phyloP scores from a whole-genome alignment of 495 filamentous ascomycete species.

The Podospora comata region DNA sequence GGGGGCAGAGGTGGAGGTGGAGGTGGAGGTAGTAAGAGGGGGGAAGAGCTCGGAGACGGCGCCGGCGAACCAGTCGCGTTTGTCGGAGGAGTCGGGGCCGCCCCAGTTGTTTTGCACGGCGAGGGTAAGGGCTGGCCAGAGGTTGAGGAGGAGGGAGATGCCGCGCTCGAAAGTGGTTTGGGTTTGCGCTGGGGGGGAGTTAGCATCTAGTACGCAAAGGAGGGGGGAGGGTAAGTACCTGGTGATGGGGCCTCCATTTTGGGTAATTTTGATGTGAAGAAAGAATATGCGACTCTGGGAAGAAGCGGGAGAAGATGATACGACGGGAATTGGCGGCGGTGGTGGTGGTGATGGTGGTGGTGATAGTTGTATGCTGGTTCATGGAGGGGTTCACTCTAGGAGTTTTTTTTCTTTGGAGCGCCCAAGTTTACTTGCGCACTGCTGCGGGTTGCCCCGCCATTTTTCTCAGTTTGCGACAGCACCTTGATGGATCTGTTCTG shows the following conservation, averaged over 20 bases:
- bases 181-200: constrained; percentile 58
- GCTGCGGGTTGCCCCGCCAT: neutral
- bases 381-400: constrained; percentile 20
- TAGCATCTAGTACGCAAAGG: neutral
- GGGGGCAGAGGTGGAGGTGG: neutral
- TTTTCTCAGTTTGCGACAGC: neutral
- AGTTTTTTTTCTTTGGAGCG: constrained; percentile 8
- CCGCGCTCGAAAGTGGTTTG: constrained; percentile 72
- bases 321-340: neutral
- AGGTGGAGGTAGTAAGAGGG: neutral
- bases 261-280: neutral
- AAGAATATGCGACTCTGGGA: neutral
- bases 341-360: neutral
- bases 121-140: constrained; percentile 82
- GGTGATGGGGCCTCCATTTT: constrained; percentile 20
- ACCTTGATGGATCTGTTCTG: neutral
- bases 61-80: constrained; percentile 95
- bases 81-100: constrained; percentile 77
- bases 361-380: neutral
- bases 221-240: constrained; percentile 11
- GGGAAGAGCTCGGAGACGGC: constrained; percentile 78
- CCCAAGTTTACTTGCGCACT: neutral
- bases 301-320: neutral
- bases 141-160: constrained; percentile 72
- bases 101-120: constrained; percentile 88